Conservation (phyloP, 73 alveolate species). For the Stentor coeruleus region DNA sequence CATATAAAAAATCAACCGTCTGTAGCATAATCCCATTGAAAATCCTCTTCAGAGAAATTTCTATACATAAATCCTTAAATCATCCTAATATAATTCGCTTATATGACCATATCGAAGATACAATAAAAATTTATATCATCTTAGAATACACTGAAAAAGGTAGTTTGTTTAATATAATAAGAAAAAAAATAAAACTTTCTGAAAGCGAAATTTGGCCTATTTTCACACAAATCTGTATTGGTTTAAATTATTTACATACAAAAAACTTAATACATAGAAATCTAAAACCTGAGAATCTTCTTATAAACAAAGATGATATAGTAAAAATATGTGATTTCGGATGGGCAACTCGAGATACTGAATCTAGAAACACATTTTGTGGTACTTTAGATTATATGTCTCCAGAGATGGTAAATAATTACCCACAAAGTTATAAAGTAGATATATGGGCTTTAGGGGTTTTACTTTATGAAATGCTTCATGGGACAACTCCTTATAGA, state of each 20-base stretch:
- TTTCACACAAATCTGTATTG: conserved; percentile 47
- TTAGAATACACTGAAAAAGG: conserved; percentile 65
- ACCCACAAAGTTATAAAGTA: conserved; percentile 63
- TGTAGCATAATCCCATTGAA: background rate
- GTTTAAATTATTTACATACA: conserved; percentile 46
- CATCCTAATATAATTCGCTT: conserved; percentile 77
- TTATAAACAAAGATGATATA: background rate
- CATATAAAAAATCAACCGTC: background rate
- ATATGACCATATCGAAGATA: conserved; percentile 64
- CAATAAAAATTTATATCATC: conserved; percentile 50
- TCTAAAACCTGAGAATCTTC: conserved; percentile 46
- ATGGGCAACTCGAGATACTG: background rate
- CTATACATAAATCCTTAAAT: conserved; percentile 55
- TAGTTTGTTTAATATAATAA: conserved; percentile 35
- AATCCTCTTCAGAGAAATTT: conserved; percentile 56
- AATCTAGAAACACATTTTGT: conserved; percentile 9
- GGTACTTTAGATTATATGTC: conserved; percentile 89
- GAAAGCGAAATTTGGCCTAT: conserved; percentile 44
- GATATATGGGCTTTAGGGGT: conserved; percentile 93
- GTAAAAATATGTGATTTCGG: conserved; percentile 34
- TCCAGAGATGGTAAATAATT: conserved; percentile 83
- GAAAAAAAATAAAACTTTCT: conserved; percentile 44
- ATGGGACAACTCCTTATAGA: conserved; percentile 84
- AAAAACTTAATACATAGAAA: conserved; percentile 51
- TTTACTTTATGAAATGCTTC: conserved; percentile 82